Evolutionary conservation across 371 early-diverging fungal genomes (phyloP), one percentile per base, ranked within the genome.

Genomic region (Actinomucor elegans): DNA sequence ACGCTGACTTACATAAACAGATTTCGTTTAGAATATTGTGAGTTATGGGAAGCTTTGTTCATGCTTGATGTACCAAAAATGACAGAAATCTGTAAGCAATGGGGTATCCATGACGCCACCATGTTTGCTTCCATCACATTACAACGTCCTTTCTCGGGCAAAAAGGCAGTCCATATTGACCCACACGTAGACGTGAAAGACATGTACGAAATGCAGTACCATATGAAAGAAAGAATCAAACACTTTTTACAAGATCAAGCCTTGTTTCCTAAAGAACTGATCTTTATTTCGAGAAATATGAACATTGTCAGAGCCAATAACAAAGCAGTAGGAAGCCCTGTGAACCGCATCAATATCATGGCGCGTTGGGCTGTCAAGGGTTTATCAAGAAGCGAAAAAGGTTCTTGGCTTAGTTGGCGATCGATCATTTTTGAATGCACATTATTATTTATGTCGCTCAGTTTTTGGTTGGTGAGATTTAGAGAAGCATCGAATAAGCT

Each of bases 201-300:
- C 36, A 71, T 84, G 27, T 91, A 86, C 59, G 84, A 87, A 54
- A 57, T 86, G 64, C 94, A 95, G 54, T 66, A 78, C 63, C 73
- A 80, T 24, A 67, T 89, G 54, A 94, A 94, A 66, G 75, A 84
- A 14, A 71, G 87, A 1, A 84, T 90, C 10, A 75, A 81, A 21
- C 57, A 86, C 7, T 94, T 93, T 35, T 67, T 96, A 29, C 64
- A 73, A 27, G 81, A 90, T 43, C 84, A 91, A 32, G 84, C 82
- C 24, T 60, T 69, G 5, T 69, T 96, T 23, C 97, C 97, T 24
- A 84, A 81, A 31, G 97, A 94, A 65, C 72, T 96, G 9, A 91
- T 96, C 36, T 94, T 96, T 57, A 77, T 96, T 18, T 90, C 90
- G 6, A 74, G 94, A 40, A 96, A 94, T 56, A 87, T 95, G 88